Evolutionary conservation across 1,284 basidiomycete genomes (phyloP), one percentile per base, ranked within the genome.

Genomic region (Pseudozyma thailandica): DNA sequence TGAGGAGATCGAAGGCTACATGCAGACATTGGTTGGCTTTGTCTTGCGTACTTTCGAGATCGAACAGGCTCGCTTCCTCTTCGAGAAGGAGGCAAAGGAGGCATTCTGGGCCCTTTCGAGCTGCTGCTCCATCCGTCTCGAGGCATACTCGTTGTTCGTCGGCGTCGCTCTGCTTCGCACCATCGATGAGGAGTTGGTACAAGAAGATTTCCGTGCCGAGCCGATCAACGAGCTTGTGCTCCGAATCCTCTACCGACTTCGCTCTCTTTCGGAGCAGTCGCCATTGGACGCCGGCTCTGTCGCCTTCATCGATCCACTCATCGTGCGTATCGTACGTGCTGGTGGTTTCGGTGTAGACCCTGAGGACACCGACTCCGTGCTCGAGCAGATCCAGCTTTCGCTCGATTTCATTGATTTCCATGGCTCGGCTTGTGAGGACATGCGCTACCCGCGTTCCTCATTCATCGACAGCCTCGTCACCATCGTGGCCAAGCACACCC

Each of bases 321-420:
- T 98, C 13, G 88, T 86, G 8, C 86, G 88, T 54, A 88, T 97
- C 18, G 86, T 94, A 8, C 80, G 85, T 1, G 85, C 86, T 21
- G 92, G 91, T 18, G 93, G 92, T 0, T 85, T 94, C 18, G 86
- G 86, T 0, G 80, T 86, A 15, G 85, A 86, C 31, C 6, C 86
- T 57, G 75, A 60, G 15, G 88, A 90, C 65, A 74, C 83, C 70
- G 93, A 95, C 48, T 89, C 91, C 65, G 88, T 88, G 0, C 85
- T 94, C 30, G 95, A 98, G 83, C 95, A 98, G 83, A 86, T 96
- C 7, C 87, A 92, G 9, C 86, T 98, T 20, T 88, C 89, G 0
- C 85, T 98, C 23, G 91, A 93, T 66, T 89, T 96, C 65, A 88
- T 98, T 73, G 90, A 88, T 60, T 93, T 92, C 84, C 93, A 98